Evolutionary conservation across 208 protist genomes (phyloP).

Genomic region (Acanthamoeba triangularis): DNA sequence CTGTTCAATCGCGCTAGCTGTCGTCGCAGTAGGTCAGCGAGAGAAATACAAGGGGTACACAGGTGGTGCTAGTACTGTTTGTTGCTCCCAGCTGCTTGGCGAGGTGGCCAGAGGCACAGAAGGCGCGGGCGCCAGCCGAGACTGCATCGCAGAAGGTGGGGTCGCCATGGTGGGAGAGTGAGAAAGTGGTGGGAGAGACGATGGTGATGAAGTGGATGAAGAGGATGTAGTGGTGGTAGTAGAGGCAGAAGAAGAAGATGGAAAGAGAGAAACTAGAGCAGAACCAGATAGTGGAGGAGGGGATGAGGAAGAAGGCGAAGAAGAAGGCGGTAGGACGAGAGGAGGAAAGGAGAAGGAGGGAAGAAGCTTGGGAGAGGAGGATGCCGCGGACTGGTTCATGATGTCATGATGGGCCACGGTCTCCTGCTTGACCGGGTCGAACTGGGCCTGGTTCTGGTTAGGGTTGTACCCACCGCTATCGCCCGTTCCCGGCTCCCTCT

Average conservation of each 20-base stretch:
- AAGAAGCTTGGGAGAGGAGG: neutral
- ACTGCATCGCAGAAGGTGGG: neutral
- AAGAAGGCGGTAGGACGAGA: neutral
- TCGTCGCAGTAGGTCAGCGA: neutral
- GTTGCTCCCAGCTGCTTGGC: neutral
- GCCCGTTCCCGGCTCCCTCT: neutral
- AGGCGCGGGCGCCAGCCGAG: neutral
- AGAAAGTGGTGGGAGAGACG: neutral
- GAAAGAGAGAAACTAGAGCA: neutral
- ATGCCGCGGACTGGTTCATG: neutral
- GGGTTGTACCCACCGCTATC: neutral
- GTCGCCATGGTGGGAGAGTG: neutral
- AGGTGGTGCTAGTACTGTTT: neutral
- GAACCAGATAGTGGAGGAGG: neutral
- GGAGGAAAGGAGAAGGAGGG: neutral
- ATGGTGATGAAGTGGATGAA: neutral
- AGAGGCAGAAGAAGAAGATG: neutral
- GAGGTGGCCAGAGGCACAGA: neutral
- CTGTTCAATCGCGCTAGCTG: constrained; percentile 42
- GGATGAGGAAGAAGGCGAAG: neutral
- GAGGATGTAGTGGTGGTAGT: neutral
- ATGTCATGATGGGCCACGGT: neutral
- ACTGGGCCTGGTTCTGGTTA: neutral
- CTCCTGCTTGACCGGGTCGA: neutral
- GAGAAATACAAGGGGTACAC: neutral